Conservation (phyloP, 192 early-diverging fungal genomes). For the Spizellomyces punctatus region DNA sequence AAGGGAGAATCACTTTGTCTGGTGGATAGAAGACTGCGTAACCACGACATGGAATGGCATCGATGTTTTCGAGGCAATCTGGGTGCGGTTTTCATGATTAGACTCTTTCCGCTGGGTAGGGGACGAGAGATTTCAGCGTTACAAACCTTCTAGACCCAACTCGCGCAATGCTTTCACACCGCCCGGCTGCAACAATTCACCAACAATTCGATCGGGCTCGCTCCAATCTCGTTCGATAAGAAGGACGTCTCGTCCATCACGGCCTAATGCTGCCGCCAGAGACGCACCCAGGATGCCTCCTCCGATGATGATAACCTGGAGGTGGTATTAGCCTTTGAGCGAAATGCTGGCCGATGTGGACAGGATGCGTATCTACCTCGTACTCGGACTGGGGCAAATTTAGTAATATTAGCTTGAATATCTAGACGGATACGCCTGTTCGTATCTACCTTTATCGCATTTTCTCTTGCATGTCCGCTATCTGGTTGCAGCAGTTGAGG, state of each 20-base stretch:
- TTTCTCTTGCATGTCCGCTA: too few species aligned
- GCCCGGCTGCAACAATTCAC: slow-evolving; percentile 95
- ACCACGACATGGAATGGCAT: slow-evolving; percentile 79
- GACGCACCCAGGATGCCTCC: slow-evolving; percentile 93
- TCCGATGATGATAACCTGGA: slow-evolving; percentile 82
- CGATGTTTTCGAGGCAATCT: slow-evolving; percentile 82
- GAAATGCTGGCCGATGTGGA: too few species aligned
- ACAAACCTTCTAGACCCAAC: slow-evolving; percentile 73
- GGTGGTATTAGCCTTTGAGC: neutral
- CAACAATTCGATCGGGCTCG: slow-evolving; percentile 97
- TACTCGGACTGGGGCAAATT: too few species aligned
- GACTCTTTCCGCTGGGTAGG: too few species aligned
- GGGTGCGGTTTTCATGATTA: neutral
- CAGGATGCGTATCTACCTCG: too few species aligned
- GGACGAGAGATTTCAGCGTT: neutral
- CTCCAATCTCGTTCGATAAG: slow-evolving; percentile 83
- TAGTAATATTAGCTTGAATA: too few species aligned
- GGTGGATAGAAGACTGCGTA: slow-evolving; percentile 79
- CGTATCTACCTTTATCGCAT: too few species aligned
- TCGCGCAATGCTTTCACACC: slow-evolving; percentile 79
- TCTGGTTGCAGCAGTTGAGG: too few species aligned
- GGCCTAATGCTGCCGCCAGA: slow-evolving; percentile 76
- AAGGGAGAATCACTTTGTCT: slow-evolving; percentile 69
- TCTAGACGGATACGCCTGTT: too few species aligned
- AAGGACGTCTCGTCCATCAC: slow-evolving; percentile 71